Evolutionary conservation across 495 filamentous ascomycete genomes (phyloP), one percentile per base, ranked within the genome.

Genomic region (Daldinia loculata): DNA sequence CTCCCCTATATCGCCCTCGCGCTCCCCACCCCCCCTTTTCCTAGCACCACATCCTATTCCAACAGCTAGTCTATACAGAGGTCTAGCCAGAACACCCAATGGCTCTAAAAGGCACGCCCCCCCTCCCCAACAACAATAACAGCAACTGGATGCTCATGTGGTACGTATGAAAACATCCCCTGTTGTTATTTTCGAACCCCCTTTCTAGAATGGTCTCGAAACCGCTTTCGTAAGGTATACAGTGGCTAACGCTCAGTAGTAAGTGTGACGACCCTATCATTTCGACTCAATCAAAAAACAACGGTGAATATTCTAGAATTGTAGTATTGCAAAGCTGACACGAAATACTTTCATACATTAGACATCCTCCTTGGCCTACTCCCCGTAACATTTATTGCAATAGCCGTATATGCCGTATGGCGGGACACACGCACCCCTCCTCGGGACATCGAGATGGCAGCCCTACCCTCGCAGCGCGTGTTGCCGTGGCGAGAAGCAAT

Each of bases 81-180:
- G 11, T 36, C 32, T 3, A 36, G 32, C 32, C 11, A 36, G 34
- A 36, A 36, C 17, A 9, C 43, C 19, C 19, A 22, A 48, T 48
- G 43, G 43, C 43, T 5, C 19, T 48, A 24, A 24, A 48, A 24
- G 43, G 19, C 43, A 24, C 43, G 8, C 43, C 43, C 9, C 43
- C 17, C 22, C 43, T 24, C 2, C 43, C 43, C 3, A 24, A 12
- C 17, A 22, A 68, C 52, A 48, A 68, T 11, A 56, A 73, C 38
- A 66, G 69, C 67, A 66, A 77, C 38, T 77, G 72, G 75, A 66
- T 56, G 3, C n/a, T 66, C 6, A 66, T 73, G 61, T 77, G 29
- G 29, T 32, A 32, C 29, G 29, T 32, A 32, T 4, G 29, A 32
- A 32, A 32, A 8, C 29, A 32, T 32, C 29, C 29, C 6, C 0